A percentile compares a stretch with the other conserved stretches of the same genome.
These are phyloP conservation scores for Exophiala viscosa DNA, from an alignment of 2,329 filamentous ascomycete species.

Conservation along the genomic window DNA sequence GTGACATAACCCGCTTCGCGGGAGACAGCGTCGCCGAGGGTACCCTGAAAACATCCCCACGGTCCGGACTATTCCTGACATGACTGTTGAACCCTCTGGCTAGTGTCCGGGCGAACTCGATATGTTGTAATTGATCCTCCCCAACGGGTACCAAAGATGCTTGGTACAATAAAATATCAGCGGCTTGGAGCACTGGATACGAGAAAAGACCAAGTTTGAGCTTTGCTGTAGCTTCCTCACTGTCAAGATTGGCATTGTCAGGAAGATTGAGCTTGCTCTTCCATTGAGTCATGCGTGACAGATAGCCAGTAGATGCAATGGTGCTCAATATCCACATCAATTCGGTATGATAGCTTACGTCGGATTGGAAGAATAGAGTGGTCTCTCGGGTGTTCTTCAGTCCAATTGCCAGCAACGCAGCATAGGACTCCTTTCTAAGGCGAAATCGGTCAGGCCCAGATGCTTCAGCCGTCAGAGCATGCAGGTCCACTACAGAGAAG, in stretches of 20 bases:
- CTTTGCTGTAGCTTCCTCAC: conserved; percentile 53
- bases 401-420: conserved; percentile 77
- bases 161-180: conserved; percentile 83
- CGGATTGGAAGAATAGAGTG: conserved; percentile 77
- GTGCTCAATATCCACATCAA: conserved; percentile 97
- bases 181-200: conserved; percentile 92
- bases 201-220: conserved; percentile 90
- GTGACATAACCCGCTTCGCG: conserved; percentile 82
- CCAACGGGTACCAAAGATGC: conserved; percentile 94
- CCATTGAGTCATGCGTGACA: conserved; percentile 99
- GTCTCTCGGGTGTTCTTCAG: conserved; percentile 67
- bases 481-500: conserved; percentile 88
- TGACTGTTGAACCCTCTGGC: conserved; percentile 81
- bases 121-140: conserved; percentile 90
- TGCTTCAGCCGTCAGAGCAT: conserved; percentile 74
- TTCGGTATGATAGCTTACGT: conserved; percentile 73
- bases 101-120: conserved; percentile 86
- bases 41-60: conserved; percentile 52
- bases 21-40: conserved; percentile 73
- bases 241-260: conserved; percentile 57
- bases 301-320: conserved; percentile 83
- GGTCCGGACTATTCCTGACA: conserved; percentile 42
- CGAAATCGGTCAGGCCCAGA: conserved; percentile 57
- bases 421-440: conserved; percentile 71
- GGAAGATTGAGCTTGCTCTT: conserved; percentile 77